Evolutionary conservation across 164 flowering plant genomes (phyloP).

Genomic region (Berberis vulgaris): DNA sequence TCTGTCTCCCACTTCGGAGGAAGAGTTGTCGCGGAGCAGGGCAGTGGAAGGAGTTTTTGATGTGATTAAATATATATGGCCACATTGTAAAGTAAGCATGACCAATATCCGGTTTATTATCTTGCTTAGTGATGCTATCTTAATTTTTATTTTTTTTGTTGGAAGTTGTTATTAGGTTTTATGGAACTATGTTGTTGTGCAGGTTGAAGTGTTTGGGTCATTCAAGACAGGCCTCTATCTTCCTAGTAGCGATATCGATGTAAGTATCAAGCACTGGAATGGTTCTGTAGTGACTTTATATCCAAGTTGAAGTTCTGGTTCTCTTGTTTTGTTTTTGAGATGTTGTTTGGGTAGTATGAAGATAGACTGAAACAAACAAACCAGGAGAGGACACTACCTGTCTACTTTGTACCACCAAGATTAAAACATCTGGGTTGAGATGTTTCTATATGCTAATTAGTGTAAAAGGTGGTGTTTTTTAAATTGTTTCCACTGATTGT

Average conservation of each 20-base stretch:
- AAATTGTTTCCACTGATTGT: too few species aligned
- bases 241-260: constrained; percentile 93
- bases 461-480: too few species aligned
- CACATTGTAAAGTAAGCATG: constrained; percentile 45
- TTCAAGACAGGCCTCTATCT: constrained; percentile 89
- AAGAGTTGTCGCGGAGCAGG: constrained; percentile 43
- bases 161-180: neutral
- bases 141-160: neutral
- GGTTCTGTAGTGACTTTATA: too few species aligned
- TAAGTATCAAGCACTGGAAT: constrained; percentile 24
- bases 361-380: too few species aligned
- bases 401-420: too few species aligned
- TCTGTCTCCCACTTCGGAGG: constrained; percentile 83
- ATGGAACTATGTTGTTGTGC: constrained; percentile 5
- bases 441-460: too few species aligned
- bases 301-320: too few species aligned
- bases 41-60: constrained; percentile 60
- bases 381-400: too few species aligned
- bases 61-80: constrained; percentile 84
- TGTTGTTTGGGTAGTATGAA: too few species aligned
- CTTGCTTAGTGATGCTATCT: neutral
- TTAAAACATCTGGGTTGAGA: too few species aligned
- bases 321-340: too few species aligned
- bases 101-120: neutral
- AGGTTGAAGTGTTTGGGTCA: constrained; percentile 96